Conservation (phyloP, 805 yeast genomes). For the Yamadazyma laniorum region DNA sequence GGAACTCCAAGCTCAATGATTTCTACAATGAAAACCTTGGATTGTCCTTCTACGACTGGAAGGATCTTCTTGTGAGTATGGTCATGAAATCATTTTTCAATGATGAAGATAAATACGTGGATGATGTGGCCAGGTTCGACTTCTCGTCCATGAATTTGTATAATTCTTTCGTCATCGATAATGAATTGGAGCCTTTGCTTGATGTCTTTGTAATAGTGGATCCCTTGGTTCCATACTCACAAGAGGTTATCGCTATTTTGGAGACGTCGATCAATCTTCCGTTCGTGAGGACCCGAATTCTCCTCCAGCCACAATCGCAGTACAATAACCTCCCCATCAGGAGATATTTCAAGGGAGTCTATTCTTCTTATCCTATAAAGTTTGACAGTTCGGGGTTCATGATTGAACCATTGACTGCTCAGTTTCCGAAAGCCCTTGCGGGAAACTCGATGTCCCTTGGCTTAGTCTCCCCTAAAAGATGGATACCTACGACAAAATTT, state of each 20-base stretch:
- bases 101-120: slow-evolving; percentile 40
- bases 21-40: slow-evolving; percentile 4
- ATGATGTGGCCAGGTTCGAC: slow-evolving; percentile 48
- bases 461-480: slow-evolving; percentile 59
- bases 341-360: slow-evolving; percentile 55
- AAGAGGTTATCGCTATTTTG: slow-evolving; percentile 51
- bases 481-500: slow-evolving; percentile 60
- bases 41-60: slow-evolving; percentile 33
- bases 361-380: slow-evolving; percentile 28
- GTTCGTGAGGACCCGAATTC: slow-evolving; percentile 52
- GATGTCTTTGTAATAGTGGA: slow-evolving; percentile 64
- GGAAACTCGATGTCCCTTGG: slow-evolving; percentile 46
- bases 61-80: slow-evolving; percentile 44
- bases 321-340: slow-evolving; percentile 45
- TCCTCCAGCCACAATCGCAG: slow-evolving; percentile 55
- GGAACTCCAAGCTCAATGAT: slow-evolving; percentile 17
- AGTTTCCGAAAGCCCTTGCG: background rate
- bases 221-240: slow-evolving; percentile 71
- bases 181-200: slow-evolving; percentile 34
- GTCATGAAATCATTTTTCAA: slow-evolving; percentile 45
- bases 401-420: background rate
- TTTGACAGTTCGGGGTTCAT: slow-evolving; percentile 21
- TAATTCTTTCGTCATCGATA: slow-evolving; percentile 26
- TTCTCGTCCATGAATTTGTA: slow-evolving; percentile 31
- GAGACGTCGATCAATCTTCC: slow-evolving; percentile 41